Base-by-base conservation (phyloP, 768 basidiomycete genomes). In the Cyathus striatus region DNA sequence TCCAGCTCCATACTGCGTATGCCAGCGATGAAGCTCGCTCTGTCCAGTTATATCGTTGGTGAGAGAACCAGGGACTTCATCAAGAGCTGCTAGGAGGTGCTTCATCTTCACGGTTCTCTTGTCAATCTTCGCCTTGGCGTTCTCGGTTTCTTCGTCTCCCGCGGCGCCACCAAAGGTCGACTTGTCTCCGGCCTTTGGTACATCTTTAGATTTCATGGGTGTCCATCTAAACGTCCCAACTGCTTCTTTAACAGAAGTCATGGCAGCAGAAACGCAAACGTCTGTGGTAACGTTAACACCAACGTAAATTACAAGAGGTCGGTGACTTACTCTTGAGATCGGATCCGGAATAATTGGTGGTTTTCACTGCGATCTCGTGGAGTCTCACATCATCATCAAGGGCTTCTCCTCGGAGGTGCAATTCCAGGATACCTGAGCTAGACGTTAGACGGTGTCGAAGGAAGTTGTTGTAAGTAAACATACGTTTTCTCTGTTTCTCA, bases 281-380 rank as follows among this genome's bases (percentile, higher is more conserved):
- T 44, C 42, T 44, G 27, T n/a, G 18, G n/a, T 12, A 25, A 34
- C 9, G 7, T 17, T 23, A 17, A 12, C 38, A 18, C 23, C 25
- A 17, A 3, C 3, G 17, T 24, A 2, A 20, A 3, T 6, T 37
- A n/a, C 41, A 20, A 20, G 5, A 14, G 23, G 22, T 13, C 3
- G 3, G 13, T n/a, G 3, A 38, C 41, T 46, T 22, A 49, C 48
- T 46, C 41, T 49, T 49, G 23, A 49, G 35, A 41, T 49, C 49
- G 23, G 49, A 49, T 22, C 45, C 49, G 2, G 44, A n/a, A n/a
- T n/a, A n/a, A n/a, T n/a, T n/a, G n/a, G n/a, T n/a, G n/a, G n/a
- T n/a, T n/a, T n/a, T n/a, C 46, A 40, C 39, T 42, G 49, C 45
- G 20, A 49, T 22, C 9, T 43, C 38, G n/a, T 49, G 32, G 6